Evolutionary conservation across 768 basidiomycete species (phyloP), one percentile per base, ranked within the genome.

Genomic region (Xanthoconium stramineum): DNA sequence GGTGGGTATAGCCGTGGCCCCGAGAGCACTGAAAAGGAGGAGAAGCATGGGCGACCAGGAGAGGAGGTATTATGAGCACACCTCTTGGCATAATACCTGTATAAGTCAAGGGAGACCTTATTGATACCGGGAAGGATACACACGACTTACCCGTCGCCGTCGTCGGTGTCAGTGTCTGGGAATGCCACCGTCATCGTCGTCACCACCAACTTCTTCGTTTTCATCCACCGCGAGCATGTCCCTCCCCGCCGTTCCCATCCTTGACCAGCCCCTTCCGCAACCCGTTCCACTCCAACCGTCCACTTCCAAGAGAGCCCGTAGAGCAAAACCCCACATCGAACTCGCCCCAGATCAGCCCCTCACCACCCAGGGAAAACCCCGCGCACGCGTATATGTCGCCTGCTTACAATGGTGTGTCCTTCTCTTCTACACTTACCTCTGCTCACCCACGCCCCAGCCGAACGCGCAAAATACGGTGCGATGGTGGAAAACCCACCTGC

Each of bases 381-480:
- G 89, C 19, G 80, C 82, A 19, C 80, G 89, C 35, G 89, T 91
- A 24, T 92, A 83, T 60, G 85, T 91, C 38, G 90, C 89, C 24
- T 92, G 89, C 68, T 29, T 86, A 17, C 88, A 89, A 70, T 91
- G 89, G 89, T 88, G 60, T 32, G 78, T 69, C 37, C 20, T 13
- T 30, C 36, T 14, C 11, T 10, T 11, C 29, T 11, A 7, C 24
- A 38, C 12, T 2, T 13, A 3, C 61, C 43, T 55, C 29, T 19
- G 29, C 36, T 56, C 45, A 66, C 29, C 44, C 17, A 0, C 42
- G 14, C 50, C 50, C 17, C 60, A 91, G 89, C 65, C 89, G 90
- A 28, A 80, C 78, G 15, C 81, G 89, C 28, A 92, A 92, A 65
- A 89, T 88, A 59, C 84, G 89, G 6, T 92, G 90, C 68, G 89